Base-by-base conservation (phyloP, 306 rosid species). In the Oemleria cerasiformis region DNA sequence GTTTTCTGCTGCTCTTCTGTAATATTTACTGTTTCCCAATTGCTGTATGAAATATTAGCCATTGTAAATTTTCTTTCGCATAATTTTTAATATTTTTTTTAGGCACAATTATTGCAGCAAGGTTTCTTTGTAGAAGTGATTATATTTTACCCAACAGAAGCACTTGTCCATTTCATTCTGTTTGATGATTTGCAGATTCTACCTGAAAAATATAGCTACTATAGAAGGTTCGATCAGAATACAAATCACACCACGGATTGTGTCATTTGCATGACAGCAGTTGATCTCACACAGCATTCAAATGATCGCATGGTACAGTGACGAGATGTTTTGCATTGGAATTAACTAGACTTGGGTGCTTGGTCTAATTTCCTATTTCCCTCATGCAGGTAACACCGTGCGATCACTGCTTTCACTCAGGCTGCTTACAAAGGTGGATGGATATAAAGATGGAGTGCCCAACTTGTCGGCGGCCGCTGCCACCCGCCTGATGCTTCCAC, bases 371-470 rank as follows among this genome's bases (percentile, higher is more conserved):
- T 78, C 12, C 63, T 45, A 42, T 58, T 30, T 73, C 38, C 77
- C 40, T 14, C 30, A 25, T 54, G 48, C 86, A 94, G 98, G 97
- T 94, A 57, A 94, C 99, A 9, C 99, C 99, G 17, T 94, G 99
- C 53, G 99, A 94, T 75, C 99, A 94, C 86, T 91, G 91, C 82
- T 94, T 94, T 86, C 99, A 94, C 75, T 84, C 97, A 9, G 92
- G 96, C 59, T 94, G 99, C 73, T 86, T 94, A 77, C 99, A 94
- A 86, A 89, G 99, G 84, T 94, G 99, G 99, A 94, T 94, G 99
- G 99, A 94, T 82, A 84, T 91, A 76, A 94, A 94, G 89, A 94
- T 94, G 99, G 99, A 91, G 86, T 94, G 99, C 83, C 99, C 99
- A 5, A 94, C 99, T 59, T 94, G 99, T 72, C 96, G 99, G 82